Evolutionary conservation across 2,329 filamentous ascomycete genomes (phyloP).

Genomic region (Cadophora luteo-olivacea): DNA sequence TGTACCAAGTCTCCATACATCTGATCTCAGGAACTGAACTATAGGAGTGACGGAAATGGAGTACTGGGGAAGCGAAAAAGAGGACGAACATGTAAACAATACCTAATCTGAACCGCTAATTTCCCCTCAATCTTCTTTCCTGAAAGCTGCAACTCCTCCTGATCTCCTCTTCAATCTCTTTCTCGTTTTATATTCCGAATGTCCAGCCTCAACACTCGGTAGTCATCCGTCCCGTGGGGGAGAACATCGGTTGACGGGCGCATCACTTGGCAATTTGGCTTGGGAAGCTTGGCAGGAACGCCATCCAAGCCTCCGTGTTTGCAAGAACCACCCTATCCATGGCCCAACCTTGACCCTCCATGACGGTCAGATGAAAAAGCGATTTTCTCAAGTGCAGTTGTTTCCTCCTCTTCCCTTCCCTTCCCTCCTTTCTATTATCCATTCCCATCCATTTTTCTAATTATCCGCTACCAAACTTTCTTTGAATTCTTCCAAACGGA

Average conservation of each 20-base stretch:
- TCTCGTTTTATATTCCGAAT: conserved; percentile 11
- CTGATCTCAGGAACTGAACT: not conserved
- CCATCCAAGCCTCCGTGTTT: conserved; percentile 20
- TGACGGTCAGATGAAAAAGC: conserved; percentile 10
- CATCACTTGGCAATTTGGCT: conserved; percentile 22
- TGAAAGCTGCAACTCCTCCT: not conserved
- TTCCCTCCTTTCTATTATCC: not conserved
- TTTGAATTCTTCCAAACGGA: conserved; percentile 14
- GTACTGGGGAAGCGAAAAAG: conserved; percentile 8
- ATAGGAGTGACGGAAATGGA: not conserved
- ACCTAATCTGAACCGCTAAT: not conserved
- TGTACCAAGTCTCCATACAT: not conserved
- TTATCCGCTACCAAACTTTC: conserved; percentile 18
- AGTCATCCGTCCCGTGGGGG: conserved; percentile 2
- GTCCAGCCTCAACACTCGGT: conserved; percentile 7
- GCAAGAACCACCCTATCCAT: conserved; percentile 4
- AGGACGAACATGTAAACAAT: not conserved
- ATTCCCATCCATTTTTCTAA: conserved; percentile 7
- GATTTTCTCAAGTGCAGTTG: conserved; percentile 10
- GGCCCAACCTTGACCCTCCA: not conserved
- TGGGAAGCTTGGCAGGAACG: conserved; percentile 14
- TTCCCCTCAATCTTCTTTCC: no score
- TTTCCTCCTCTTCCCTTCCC: not conserved
- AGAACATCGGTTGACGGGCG: conserved; percentile 14
- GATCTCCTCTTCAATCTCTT: conserved; percentile 14